These are phyloP conservation scores for Cercospora sp. DNA, from an alignment of 2,329 filamentous ascomycete species.

Conservation along the genomic window DNA sequence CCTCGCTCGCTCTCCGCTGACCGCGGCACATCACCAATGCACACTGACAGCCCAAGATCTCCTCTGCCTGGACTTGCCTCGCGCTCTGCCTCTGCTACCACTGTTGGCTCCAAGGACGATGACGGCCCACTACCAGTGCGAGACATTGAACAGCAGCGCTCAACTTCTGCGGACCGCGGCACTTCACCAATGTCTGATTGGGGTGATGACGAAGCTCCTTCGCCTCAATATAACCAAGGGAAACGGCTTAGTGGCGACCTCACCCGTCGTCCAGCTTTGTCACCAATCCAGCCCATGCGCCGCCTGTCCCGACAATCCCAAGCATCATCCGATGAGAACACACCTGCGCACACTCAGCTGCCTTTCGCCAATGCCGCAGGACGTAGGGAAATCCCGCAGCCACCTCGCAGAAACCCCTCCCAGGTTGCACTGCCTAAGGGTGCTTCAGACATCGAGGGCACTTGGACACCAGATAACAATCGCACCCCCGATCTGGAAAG, in stretches of 20 bases:
- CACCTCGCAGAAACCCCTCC: conserved; percentile 9
- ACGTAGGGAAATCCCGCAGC: conserved; percentile 10
- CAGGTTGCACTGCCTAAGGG: conserved; percentile 14
- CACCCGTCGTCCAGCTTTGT: conserved; percentile 10
- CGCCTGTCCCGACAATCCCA: conserved; percentile 11
- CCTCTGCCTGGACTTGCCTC: conserved; percentile 11
- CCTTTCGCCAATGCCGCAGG: conserved; percentile 9
- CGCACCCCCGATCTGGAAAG: not conserved
- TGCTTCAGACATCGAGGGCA: conserved; percentile 9
- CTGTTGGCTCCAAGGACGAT: not conserved
- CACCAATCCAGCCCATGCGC: conserved; percentile 18
- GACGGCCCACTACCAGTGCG: conserved; percentile 5
- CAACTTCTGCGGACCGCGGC: conserved; percentile 15
- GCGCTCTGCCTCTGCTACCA: conserved; percentile 12
- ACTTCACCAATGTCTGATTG: conserved; percentile 18
- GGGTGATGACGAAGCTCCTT: conserved; percentile 11
- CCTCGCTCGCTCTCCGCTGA: not conserved
- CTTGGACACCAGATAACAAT: conserved; percentile 3
- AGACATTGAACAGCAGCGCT: conserved; percentile 9
- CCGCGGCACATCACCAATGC: conserved; percentile 11
- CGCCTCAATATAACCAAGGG: conserved; percentile 5
- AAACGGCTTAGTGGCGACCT: conserved; percentile 1
- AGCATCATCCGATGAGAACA: conserved; percentile 3
- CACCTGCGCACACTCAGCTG: conserved; percentile 7
- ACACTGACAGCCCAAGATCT: conserved; percentile 4